Evolutionary conservation across 2,329 filamentous ascomycete genomes (phyloP), one percentile per base, ranked within the genome.

Genomic region (Penicillium sp.): DNA sequence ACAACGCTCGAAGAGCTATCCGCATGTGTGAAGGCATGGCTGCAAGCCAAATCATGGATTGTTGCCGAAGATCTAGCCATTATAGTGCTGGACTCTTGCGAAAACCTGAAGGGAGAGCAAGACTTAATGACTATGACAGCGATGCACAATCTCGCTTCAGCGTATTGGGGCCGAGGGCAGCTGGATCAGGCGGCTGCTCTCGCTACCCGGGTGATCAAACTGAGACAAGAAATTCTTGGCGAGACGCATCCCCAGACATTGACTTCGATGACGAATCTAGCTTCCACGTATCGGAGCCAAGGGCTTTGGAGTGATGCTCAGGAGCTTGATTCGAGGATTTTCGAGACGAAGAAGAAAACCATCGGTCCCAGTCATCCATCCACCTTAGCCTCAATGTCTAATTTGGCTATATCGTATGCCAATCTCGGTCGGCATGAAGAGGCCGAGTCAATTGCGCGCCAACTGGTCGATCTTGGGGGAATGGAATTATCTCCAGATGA

Each of bases 261-360:
- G 39, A 25, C 40, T 38, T 62, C 60, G 8, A 62, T 62, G 60
- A 53, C 58, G 8, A 62, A 61, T 50, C 44, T 62, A 11, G 60
- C 60, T 29, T 57, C 58, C 16, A 54, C 53, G 0, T 61, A 59
- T 51, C 55, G 60, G 19, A 29, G 53, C 10, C 58, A 61, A 36
- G 60, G 60, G 1, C 50, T 39, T 23, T 54, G 53, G 50, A 21
- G 31, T 1, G 53, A 62, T 21, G 60, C 60, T 7, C 50, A 38
- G 3, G 27, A 41, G 16, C 53, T 62, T n/a, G 60, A 62, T 47
- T 27, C 31, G 5, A 34, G n/a, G n/a, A 47, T 55, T 4, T 19
- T 59, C 23, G 39, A 59, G 31, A 19, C 52, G 16, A 62, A 62
- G 52, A 51, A 48, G 6, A 29, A 51, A 6, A 51, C 49, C 4